A percentile compares a stretch with the other conserved stretches of the same genome.
Evolutionary conservation across 305 asterid species (phyloP).

Genomic region (Fraxinus sp.): DNA sequence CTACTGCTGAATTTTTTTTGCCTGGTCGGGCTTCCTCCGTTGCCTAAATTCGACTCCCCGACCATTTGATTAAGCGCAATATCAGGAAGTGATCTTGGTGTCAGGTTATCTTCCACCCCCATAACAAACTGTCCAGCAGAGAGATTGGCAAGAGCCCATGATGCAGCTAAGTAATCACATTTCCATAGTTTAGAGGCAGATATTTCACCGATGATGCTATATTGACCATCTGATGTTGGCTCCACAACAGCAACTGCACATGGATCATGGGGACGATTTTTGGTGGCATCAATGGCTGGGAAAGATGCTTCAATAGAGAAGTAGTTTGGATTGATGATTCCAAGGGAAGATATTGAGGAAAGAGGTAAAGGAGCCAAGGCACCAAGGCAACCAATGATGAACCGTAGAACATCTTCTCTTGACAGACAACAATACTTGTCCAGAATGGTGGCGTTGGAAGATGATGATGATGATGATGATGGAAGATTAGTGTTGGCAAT

Average conservation of each 20-base stretch:
- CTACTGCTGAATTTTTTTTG: conserved; percentile 65
- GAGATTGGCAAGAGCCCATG: conserved; percentile 87
- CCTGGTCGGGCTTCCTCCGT: conserved; percentile 33
- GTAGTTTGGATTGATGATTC: conserved; percentile 67
- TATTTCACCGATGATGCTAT: conserved; percentile 77
- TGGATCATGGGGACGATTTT: conserved; percentile 59
- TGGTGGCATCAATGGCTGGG: conserved; percentile 66
- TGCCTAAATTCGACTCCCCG: conserved; percentile 33
- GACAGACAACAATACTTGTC: conserved; percentile 87
- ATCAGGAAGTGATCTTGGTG: conserved; percentile 43
- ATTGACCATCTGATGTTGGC: conserved; percentile 47
- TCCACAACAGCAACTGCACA: conserved; percentile 87
- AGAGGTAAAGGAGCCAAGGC: conserved; percentile 96
- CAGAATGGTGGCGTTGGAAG: conserved; percentile 48
- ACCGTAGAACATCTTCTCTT: conserved; percentile 86
- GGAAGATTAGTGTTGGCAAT: conserved; percentile 37
- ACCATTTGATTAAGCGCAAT: conserved; percentile 23
- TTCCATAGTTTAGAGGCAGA: conserved; percentile 84
- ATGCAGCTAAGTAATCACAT: conserved; percentile 78
- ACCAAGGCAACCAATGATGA: conserved; percentile 90
- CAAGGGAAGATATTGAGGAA: conserved; percentile 69
- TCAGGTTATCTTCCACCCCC: conserved; percentile 81
- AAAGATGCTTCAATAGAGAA: conserved; percentile 56
- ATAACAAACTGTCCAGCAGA: conserved; percentile 85
- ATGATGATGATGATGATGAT: conserved; percentile 40